Evolutionary conservation across 2,329 filamentous ascomycete genomes (phyloP).

Genomic region (Pseudogymnoascus sp.): DNA sequence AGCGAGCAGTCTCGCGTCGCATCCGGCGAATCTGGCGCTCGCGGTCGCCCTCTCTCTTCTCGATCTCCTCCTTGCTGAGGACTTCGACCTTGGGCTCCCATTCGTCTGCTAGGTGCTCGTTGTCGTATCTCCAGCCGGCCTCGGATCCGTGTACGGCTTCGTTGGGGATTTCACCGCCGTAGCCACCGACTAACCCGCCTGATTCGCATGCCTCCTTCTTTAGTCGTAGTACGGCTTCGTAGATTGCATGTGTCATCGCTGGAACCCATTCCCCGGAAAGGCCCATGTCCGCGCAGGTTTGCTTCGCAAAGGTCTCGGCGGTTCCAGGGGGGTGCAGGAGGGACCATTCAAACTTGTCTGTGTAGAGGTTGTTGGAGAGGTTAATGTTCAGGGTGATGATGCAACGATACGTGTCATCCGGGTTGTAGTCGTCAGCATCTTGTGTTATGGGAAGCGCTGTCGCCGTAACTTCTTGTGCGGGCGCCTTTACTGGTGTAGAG

Average conservation of each 20-base stretch:
- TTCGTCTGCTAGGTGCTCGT: conserved; percentile 75
- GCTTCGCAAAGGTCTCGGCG: conserved; percentile 84
- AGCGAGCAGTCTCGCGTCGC: conserved; percentile 83
- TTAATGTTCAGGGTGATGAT: conserved; percentile 89
- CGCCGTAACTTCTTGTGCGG: conserved; percentile 52
- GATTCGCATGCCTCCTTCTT: conserved; percentile 97
- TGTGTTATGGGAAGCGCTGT: conserved; percentile 57
- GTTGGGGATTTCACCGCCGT: conserved; percentile 70
- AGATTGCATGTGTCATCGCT: conserved; percentile 91
- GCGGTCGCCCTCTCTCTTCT: conserved; percentile 89
- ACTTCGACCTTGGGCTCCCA: conserved; percentile 79
- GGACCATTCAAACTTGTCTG: conserved; percentile 97
- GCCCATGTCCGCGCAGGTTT: conserved; percentile 87
- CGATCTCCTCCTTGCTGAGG: conserved; percentile 91
- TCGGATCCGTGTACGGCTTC: conserved; percentile 75
- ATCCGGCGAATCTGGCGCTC: conserved; percentile 84
- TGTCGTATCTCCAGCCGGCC: conserved; percentile 92
- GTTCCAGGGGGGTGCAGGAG: conserved; percentile 85
- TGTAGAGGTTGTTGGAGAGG: conserved; percentile 83
- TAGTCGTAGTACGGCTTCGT: conserved; percentile 82
- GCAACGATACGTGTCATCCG: conserved; percentile 90
- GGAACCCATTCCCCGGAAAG: conserved; percentile 89
- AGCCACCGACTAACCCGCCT: conserved; percentile 72
- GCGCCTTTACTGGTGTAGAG: conserved; percentile 40
- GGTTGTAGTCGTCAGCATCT: conserved; percentile 70